A percentile compares a stretch with the other conserved stretches of the same genome.
phyloP scores from a whole-genome alignment of 2,329 filamentous ascomycete genomes.

The Chaetomium sp. region DNA sequence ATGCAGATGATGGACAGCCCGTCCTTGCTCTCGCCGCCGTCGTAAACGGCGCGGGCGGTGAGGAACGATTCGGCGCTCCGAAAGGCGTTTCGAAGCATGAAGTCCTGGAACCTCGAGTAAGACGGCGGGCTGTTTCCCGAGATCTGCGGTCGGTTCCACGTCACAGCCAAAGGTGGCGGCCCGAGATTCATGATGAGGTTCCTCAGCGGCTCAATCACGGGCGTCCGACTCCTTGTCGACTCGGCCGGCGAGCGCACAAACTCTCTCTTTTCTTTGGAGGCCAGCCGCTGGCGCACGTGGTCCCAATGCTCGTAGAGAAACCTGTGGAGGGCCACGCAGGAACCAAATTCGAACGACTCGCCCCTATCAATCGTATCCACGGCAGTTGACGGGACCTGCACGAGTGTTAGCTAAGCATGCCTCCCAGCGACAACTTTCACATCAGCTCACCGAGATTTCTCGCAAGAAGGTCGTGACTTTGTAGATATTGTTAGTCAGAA shows the following conservation, averaged over 20 bases:
- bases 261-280: constrained; percentile 60
- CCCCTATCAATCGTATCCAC: constrained; percentile 45
- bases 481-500: constrained; percentile 69
- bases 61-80: constrained; percentile 65
- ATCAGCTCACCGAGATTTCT: constrained; percentile 62
- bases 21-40: constrained; percentile 71
- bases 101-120: constrained; percentile 71
- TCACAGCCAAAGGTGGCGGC: constrained; percentile 67
- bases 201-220: constrained; percentile 61
- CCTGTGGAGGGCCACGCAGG: constrained; percentile 68
- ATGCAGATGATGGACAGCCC: constrained; percentile 69
- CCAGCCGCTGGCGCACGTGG: constrained; percentile 65
- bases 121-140: constrained; percentile 62
- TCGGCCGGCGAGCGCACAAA: constrained; percentile 59
- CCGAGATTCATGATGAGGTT: constrained; percentile 67
- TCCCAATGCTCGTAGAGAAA: constrained; percentile 75
- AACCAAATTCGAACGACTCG: constrained; percentile 68
- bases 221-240: constrained; percentile 53
- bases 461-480: constrained; percentile 66
- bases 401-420: constrained; percentile 24
- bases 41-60: constrained; percentile 67
- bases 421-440: background rate
- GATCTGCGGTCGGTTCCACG: constrained; percentile 69
- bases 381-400: constrained; percentile 51
- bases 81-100: constrained; percentile 71